Evolutionary conservation across 2,329 filamentous ascomycete genomes (phyloP).

Genomic region (Didymella pinodella): DNA sequence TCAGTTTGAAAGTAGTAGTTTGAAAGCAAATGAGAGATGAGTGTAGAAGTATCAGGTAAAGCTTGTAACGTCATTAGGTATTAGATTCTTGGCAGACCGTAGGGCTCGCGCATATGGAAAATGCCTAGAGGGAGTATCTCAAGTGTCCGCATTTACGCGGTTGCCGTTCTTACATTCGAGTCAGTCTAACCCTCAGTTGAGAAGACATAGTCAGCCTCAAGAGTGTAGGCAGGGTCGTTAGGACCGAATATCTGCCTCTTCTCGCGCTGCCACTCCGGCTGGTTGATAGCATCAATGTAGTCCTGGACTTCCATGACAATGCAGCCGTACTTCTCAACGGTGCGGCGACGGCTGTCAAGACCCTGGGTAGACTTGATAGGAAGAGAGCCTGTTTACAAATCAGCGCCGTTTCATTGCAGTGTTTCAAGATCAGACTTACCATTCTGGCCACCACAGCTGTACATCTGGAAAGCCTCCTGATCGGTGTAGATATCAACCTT

Average conservation of each 20-base stretch:
- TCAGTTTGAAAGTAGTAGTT: not conserved
- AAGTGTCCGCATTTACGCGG: not conserved
- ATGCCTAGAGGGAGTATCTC: not conserved
- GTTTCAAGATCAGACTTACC: slow-evolving; percentile 52
- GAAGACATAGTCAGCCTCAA: slow-evolving; percentile 57
- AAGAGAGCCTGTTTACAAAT: slow-evolving; percentile 54
- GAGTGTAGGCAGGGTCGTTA: slow-evolving; percentile 52
- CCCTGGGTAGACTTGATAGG: slow-evolving; percentile 76
- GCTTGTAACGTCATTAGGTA: slow-evolving; percentile 7
- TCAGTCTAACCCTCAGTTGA: slow-evolving; percentile 37
- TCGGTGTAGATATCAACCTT: slow-evolving; percentile 81
- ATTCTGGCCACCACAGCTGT: slow-evolving; percentile 81
- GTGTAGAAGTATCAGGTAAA: not conserved
- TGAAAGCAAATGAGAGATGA: not conserved
- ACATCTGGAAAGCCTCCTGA: slow-evolving; percentile 88
- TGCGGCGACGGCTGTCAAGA: slow-evolving; percentile 65
- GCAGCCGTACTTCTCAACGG: slow-evolving; percentile 80
- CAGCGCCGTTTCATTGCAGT: slow-evolving; percentile 2
- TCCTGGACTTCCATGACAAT: slow-evolving; percentile 91
- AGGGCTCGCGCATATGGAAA: not conserved
- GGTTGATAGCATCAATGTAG: slow-evolving; percentile 93
- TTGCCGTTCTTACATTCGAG: not conserved
- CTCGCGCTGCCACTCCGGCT: slow-evolving; percentile 82
- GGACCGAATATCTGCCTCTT: slow-evolving; percentile 60
- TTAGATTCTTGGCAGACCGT: slow-evolving; percentile 8